Base-by-base conservation (phyloP, 768 basidiomycete species). In the Agrocybe pediades region DNA sequence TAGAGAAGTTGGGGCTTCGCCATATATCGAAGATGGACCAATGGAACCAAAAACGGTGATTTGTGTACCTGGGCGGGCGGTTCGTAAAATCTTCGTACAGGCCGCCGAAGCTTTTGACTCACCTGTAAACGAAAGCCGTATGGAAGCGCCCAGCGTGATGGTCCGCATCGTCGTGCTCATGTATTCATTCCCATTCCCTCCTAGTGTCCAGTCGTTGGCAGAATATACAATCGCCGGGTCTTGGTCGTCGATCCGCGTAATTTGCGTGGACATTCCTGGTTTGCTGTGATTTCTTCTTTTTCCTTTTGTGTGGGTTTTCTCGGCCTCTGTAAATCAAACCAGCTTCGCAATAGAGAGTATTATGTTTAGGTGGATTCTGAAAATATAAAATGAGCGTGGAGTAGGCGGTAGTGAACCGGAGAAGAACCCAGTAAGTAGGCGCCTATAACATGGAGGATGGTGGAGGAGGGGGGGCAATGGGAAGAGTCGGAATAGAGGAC, bases 161-260 rank as follows among this genome's bases (percentile, higher is more conserved):
- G 33, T 49, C 20, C 48, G 36, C 16, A 40, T 23, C 9, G 48
- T 49, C 5, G 48, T 49, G 24, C 29, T 36, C 36, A 49, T 20
- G 36, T 41, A 49, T 26, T 49, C 48, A 26, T 49, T 24, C 36
- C 48, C 48, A 19, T 49, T 49, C n/a, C 48, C 48, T 23, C 33
- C 48, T 49, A 24, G 15, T 7, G 17, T 21, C 29, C 29, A 49
- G 17, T 20, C 23, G n/a, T 21, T 24, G 20, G 20, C 7, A n/a
- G 48, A 49, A 41, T 49, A 49, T 20, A n/a, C 6, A 20, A 49
- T 49, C 17, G 36, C 5, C 13, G 48, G 48, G 25, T 49, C 48
- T n/a, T 40, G 48, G 19, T 49, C 48, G 19, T 49, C 48, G 15
- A 49, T 36, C 26, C 39, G 23, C 17, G 25, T 49, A 3, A 49